Evolutionary conservation across 257 asterid genomes (phyloP).

Genomic region (Oldenlandia corymbosa): DNA sequence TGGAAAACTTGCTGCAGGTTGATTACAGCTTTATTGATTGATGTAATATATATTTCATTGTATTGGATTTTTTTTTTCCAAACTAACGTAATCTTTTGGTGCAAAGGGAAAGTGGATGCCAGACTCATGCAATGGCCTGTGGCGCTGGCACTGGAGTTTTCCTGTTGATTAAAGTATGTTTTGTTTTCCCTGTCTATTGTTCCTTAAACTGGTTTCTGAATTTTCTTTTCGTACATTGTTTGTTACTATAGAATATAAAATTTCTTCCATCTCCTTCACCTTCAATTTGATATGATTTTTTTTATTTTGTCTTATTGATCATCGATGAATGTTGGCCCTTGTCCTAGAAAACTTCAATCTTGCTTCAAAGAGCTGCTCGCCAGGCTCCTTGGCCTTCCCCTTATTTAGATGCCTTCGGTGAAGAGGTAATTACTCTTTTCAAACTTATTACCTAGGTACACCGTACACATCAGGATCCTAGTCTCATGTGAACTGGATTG

Average conservation of each 20-base stretch:
- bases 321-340: conserved; percentile 6
- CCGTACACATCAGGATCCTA: background rate
- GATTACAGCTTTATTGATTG: conserved; percentile 8
- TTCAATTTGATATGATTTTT: background rate
- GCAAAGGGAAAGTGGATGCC: conserved; percentile 71
- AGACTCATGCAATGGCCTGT: conserved; percentile 69
- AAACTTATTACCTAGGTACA: background rate
- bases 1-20: conserved; percentile 97
- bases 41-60: background rate
- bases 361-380: conserved; percentile 91
- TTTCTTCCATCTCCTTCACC: no score
- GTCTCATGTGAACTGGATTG: background rate
- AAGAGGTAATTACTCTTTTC: conserved; percentile 60
- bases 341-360: conserved; percentile 72
- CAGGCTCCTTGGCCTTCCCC: conserved; percentile 99
- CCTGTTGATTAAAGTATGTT: conserved; percentile 76
- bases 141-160: conserved; percentile 98
- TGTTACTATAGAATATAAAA: background rate
- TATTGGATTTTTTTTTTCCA: conserved; percentile 10
- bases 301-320: background rate
- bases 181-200: background rate
- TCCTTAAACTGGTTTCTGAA: background rate
- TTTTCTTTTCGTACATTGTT: background rate
- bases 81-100: conserved; percentile 21
- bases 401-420: conserved; percentile 92